Conservation (phyloP, 2,329 filamentous ascomycete species). For the Aspergillus nomiae region DNA sequence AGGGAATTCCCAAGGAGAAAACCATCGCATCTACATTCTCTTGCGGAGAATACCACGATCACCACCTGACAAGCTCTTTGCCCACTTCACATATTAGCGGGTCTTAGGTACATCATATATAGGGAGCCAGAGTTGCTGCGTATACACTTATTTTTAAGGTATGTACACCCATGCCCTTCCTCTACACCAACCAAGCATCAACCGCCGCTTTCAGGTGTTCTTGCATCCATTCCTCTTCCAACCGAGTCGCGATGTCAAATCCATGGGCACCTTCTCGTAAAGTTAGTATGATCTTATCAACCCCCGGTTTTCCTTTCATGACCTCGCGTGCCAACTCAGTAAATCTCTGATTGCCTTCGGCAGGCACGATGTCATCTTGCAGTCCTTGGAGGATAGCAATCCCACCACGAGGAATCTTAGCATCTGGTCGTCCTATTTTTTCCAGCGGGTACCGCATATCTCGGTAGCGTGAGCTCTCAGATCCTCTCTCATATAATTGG, state of each 20-base stretch:
- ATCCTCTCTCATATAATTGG: conserved; percentile 21
- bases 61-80: too few relatives aligned
- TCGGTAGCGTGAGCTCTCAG: conserved; percentile 9
- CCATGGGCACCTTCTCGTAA: conserved; percentile 38
- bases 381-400: conserved; percentile 37
- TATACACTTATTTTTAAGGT: too few relatives aligned
- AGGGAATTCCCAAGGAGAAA: neutral
- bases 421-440: conserved; percentile 26
- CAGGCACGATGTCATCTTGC: conserved; percentile 35
- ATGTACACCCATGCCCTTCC: neutral
- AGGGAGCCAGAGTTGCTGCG: too few relatives aligned
- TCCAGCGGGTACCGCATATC: conserved; percentile 31
- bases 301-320: conserved; percentile 24
- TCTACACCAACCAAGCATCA: conserved; percentile 28
- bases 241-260: conserved; percentile 30
- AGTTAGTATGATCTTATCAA: conserved; percentile 28
- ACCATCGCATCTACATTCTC: neutral
- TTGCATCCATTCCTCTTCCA: conserved; percentile 33
- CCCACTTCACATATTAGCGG: too few relatives aligned
- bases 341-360: conserved; percentile 31
- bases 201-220: conserved; percentile 26
- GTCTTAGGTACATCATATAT: too few relatives aligned
- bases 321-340: conserved; percentile 23
- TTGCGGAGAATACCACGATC: too few relatives aligned
- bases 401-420: conserved; percentile 30